phyloP scores from a whole-genome alignment of 768 basidiomycete genomes.

The Russula earlei region DNA sequence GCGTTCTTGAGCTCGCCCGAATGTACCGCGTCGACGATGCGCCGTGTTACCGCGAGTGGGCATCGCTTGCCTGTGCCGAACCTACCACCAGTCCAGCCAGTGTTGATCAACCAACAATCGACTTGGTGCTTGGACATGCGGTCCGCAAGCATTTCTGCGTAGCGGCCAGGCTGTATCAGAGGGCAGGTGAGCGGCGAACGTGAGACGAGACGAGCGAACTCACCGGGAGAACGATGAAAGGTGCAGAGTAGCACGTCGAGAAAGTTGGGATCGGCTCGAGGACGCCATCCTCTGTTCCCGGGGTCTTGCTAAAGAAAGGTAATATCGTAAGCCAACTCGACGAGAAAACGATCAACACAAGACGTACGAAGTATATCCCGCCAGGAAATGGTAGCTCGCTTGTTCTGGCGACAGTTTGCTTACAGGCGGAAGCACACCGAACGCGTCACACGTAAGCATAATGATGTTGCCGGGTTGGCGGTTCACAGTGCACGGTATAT shows the following conservation, averaged over 20 bases:
- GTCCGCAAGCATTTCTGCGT: conserved; percentile 94
- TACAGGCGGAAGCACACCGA: conserved; percentile 95
- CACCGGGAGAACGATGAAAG: conserved; percentile 97
- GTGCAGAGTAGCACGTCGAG: conserved; percentile 97
- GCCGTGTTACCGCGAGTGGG: conserved; percentile 91
- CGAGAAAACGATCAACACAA: not conserved
- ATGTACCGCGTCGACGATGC: conserved; percentile 96
- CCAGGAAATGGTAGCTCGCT: conserved; percentile 95
- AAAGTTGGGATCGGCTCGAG: conserved; percentile 98
- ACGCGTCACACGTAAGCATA: conserved; percentile 97
- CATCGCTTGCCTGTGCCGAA: conserved; percentile 91
- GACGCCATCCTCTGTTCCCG: conserved; percentile 97
- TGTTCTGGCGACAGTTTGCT: conserved; percentile 88
- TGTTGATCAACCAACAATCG: conserved; percentile 98
- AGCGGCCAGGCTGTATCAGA: conserved; percentile 65
- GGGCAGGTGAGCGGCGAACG: not conserved
- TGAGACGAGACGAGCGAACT: conserved; percentile 21
- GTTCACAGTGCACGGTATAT: conserved; percentile 84
- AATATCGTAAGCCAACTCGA: conserved; percentile 4
- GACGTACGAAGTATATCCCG: conserved; percentile 86
- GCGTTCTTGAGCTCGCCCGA: conserved; percentile 82
- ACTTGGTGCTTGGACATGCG: conserved; percentile 86
- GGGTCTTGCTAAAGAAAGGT: conserved; percentile 64
- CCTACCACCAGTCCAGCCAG: conserved; percentile 92
- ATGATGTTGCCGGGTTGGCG: conserved; percentile 90